Percentiles rank a stretch among this genome's conserved stretches.
phyloP scores from a whole-genome alignment of 1,284 basidiomycete species.

The Leccinum pachyderme region DNA sequence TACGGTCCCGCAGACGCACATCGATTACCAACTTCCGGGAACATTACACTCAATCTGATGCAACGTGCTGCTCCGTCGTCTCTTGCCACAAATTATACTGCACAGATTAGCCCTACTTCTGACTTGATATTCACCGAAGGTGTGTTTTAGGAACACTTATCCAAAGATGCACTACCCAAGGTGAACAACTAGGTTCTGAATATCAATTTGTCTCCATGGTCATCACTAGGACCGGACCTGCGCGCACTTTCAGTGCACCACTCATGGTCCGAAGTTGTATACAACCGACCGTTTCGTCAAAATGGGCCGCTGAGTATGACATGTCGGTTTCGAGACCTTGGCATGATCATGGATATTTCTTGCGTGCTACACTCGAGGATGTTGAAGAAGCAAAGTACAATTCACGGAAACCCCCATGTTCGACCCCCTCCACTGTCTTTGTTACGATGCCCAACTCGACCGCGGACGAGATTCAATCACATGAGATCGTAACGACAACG shows the following conservation, averaged over 20 bases:
- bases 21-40: neutral
- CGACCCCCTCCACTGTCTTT: neutral
- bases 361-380: constrained; percentile 1
- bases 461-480: neutral
- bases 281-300: neutral
- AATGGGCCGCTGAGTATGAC: constrained; percentile 2
- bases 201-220: neutral
- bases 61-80: neutral
- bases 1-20: neutral
- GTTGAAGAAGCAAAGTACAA: neutral
- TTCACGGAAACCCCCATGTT: neutral
- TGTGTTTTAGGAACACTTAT: neutral
- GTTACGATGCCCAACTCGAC: constrained; percentile 9
- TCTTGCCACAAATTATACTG: constrained; percentile 7
- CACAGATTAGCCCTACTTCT: neutral
- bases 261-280: neutral
- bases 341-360: neutral
- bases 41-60: neutral
- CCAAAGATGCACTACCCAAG: neutral
- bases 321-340: neutral
- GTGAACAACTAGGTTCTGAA: neutral
- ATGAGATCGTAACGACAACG: constrained; percentile 4
- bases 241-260: constrained; percentile 4
- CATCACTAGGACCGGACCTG: constrained; percentile 9
- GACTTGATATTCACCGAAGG: constrained; percentile 2